These are phyloP conservation scores for Arabidopsis suecica DNA, from an alignment of 345 rosid species.

Conservation along the genomic window DNA sequence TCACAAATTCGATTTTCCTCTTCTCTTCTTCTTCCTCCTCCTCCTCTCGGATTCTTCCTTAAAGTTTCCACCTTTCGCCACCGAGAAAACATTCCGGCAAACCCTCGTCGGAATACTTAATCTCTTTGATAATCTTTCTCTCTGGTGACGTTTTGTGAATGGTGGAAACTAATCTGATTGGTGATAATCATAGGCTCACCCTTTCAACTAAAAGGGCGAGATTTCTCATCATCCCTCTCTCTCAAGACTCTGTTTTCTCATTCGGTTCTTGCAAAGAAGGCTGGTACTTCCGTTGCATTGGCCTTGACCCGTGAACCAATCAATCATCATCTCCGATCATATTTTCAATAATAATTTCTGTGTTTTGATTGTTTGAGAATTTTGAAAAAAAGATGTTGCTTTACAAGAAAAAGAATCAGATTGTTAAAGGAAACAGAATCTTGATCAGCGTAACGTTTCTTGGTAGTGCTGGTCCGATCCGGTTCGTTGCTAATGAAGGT, in stretches of 20 bases:
- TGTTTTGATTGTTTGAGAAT: neutral
- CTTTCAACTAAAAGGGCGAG: slow-evolving; percentile 78
- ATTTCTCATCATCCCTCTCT: slow-evolving; percentile 48
- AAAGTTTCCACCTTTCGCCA: slow-evolving; percentile 10
- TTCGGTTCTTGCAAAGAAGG: slow-evolving; percentile 96
- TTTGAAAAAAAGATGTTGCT: slow-evolving; percentile 55
- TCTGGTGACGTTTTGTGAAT: slow-evolving; percentile 70
- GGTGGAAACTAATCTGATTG: slow-evolving; percentile 73
- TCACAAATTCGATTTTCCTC: slow-evolving; percentile 20
- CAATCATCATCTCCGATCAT: neutral
- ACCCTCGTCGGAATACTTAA: neutral
- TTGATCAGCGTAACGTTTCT: slow-evolving; percentile 75
- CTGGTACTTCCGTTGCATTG: slow-evolving; percentile 99
- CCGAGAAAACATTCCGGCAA: neutral
- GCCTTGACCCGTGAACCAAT: slow-evolving; percentile 76
- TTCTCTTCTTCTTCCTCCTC: neutral
- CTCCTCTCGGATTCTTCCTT: neutral
- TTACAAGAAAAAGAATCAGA: slow-evolving; percentile 70
- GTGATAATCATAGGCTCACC: slow-evolving; percentile 70
- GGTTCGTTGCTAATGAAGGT: slow-evolving; percentile 84
- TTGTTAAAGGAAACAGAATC: slow-evolving; percentile 67
- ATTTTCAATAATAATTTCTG: neutral
- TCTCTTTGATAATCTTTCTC: neutral
- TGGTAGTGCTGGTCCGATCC: slow-evolving; percentile 96
- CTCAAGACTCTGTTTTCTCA: slow-evolving; percentile 60